Evolutionary conservation across 768 basidiomycete species (phyloP).

Genomic region (Amylocystis lapponica): DNA sequence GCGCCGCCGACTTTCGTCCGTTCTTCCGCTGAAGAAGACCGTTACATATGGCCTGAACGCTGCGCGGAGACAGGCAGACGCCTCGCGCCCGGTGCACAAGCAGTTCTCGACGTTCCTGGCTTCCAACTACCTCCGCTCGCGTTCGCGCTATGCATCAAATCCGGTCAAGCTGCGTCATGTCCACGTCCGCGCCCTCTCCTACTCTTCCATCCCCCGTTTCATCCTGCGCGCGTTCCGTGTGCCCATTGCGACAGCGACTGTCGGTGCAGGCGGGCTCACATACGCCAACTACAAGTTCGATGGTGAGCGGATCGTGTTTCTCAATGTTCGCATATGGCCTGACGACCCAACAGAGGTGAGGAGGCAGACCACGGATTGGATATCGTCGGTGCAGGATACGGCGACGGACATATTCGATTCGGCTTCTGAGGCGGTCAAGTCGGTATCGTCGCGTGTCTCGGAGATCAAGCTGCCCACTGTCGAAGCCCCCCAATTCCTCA

Average conservation of each 20-base stretch:
- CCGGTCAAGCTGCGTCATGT: constrained; percentile 51
- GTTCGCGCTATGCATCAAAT: constrained; percentile 39
- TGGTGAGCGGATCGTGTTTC: constrained; percentile 46
- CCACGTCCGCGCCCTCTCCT: constrained; percentile 74
- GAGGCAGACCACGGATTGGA: constrained; percentile 62
- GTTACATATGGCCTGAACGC: constrained; percentile 49
- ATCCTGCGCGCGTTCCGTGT: constrained; percentile 84
- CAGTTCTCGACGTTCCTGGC: constrained; percentile 55
- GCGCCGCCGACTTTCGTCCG: constrained; percentile 33
- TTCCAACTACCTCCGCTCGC: constrained; percentile 38
- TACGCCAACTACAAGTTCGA: constrained; percentile 98
- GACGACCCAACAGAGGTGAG: constrained; percentile 49
- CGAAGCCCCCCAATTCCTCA: constrained; percentile 59
- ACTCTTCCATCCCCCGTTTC: constrained; percentile 84
- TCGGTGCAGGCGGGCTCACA: constrained; percentile 86
- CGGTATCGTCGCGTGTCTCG: constrained; percentile 18
- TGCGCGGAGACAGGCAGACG: constrained; percentile 28
- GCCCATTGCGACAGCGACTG: constrained; percentile 81
- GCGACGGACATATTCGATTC: constrained; percentile 67
- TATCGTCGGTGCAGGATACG: constrained; percentile 58
- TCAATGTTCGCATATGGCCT: neutral
- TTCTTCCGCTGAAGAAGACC: constrained; percentile 35
- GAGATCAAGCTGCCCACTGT: constrained; percentile 36
- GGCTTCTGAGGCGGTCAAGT: constrained; percentile 63
- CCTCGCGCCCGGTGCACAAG: constrained; percentile 43